These are phyloP conservation scores for Cystobasidium tubakii DNA, from an alignment of 768 basidiomycete genomes.

Conservation along the genomic window DNA sequence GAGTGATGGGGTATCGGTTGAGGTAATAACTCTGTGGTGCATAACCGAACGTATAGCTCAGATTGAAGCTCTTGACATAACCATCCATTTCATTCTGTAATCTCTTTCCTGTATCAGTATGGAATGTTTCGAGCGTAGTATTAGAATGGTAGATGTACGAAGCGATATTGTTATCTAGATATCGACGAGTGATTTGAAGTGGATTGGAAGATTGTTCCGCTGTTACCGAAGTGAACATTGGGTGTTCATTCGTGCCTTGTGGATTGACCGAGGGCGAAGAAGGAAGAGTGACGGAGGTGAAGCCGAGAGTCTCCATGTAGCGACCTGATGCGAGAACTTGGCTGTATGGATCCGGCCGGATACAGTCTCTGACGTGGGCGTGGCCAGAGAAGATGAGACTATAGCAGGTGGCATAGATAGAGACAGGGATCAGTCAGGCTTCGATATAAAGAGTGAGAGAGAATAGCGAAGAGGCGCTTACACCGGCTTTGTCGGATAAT, in stretches of 20 bases:
- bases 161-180: constrained; percentile 43
- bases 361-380: constrained; percentile 59
- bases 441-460: too few species aligned
- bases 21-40: constrained; percentile 68
- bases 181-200: constrained; percentile 48
- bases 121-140: constrained; percentile 57
- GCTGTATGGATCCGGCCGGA: constrained; percentile 65
- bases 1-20: constrained; percentile 53
- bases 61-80: constrained; percentile 60
- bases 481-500: constrained; percentile 71
- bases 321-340: constrained; percentile 76
- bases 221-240: constrained; percentile 64
- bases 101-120: constrained; percentile 56
- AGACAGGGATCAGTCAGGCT: too few species aligned
- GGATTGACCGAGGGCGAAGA: too few species aligned
- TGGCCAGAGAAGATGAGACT: constrained; percentile 67
- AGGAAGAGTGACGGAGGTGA: constrained; percentile 57
- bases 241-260: neutral
- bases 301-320: constrained; percentile 89
- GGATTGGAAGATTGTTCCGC: constrained; percentile 61
- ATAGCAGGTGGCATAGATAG: too few species aligned
- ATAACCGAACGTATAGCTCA: constrained; percentile 62
- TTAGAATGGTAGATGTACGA: constrained; percentile 62
- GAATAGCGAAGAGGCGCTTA: neutral
- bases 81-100: constrained; percentile 59